phyloP scores from a whole-genome alignment of 139 green algal species.

The Raphidocelis subcapitata region DNA sequence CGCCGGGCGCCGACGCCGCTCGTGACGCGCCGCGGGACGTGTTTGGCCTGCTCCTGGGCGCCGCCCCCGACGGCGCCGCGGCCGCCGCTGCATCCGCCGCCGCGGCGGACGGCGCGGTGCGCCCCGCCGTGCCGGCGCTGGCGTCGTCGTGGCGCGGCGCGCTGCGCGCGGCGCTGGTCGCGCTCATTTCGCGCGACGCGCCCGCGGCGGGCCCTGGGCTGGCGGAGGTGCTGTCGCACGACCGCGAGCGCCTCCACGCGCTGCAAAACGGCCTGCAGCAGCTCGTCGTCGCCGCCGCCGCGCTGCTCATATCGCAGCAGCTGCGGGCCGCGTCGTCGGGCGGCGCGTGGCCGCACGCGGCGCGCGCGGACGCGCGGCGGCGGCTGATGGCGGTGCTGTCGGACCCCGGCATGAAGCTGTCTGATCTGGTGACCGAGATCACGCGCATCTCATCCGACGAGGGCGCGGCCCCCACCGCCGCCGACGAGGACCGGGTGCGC shows the following conservation, averaged over 20 bases:
- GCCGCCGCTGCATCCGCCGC: background rate
- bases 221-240: slow-evolving; percentile 64
- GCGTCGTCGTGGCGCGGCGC: slow-evolving; percentile 53
- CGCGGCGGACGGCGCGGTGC: background rate
- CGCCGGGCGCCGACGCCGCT: no score
- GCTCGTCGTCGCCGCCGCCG: slow-evolving; percentile 61
- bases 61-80: background rate
- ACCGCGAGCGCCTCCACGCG: slow-evolving; percentile 56
- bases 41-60: no score
- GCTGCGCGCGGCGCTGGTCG: slow-evolving; percentile 60
- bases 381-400: slow-evolving; percentile 62
- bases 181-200: slow-evolving; percentile 44
- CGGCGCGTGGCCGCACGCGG: slow-evolving; percentile 17
- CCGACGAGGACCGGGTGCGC: slow-evolving; percentile 7
- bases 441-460: slow-evolving; percentile 8
- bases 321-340: slow-evolving; percentile 9
- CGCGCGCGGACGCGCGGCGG: slow-evolving; percentile 28
- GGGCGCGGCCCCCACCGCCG: no score
- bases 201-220: slow-evolving; percentile 45
- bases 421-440: slow-evolving; percentile 58
- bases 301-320: slow-evolving; percentile 64
- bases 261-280: slow-evolving; percentile 76
- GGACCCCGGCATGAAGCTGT: slow-evolving; percentile 60
- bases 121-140: slow-evolving; percentile 24
- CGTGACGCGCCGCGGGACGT: no score